Base-by-base conservation (phyloP, 208 protist genomes). In the Trypanosoma cruzi region DNA sequence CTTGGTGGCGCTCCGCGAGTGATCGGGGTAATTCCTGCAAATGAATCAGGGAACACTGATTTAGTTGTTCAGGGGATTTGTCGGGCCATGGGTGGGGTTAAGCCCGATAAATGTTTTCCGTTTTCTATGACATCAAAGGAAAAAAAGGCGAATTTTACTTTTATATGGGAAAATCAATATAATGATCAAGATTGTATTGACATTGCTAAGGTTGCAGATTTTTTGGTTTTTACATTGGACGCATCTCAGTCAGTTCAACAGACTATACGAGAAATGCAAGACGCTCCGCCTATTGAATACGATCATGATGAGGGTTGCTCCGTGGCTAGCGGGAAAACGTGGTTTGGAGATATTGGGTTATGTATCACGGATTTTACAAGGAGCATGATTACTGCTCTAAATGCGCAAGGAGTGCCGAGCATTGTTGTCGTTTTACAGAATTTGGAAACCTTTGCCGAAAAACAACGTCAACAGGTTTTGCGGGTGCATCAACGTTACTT, bases 311-410 rank as follows among this genome's bases (percentile, higher is more conserved):
- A 40, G 36, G 36, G 40, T 34, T 16, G 72, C 67, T 50, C 77
- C 8, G 64, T 75, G 26, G 85, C 77, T 0, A 89, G 80, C 46
- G 86, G 79, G 20, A 89, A 85, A 24, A 94, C 88, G 0, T 96
- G 90, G 88, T 94, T 88, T 75, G 89, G 83, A 52, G 88, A 96
- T 54, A 72, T 93, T 49, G 90, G 90, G 1, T 56, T 96, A 3
- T 96, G 90, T 64, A 93, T 96, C 64, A 96, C 90, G 0, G 88
- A 93, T 44, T 93, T 86, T 69, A 96, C 90, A 16, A 87, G 90
- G 50, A 82, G 90, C 18, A 60, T 96, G 13, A 81, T 96, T 42
- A 68, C 86, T 1, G 49, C 83, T 37, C 64, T 96, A 20, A 96
- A 96, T 68, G 72, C 81, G 14, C 90, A 96, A 64, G 88, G 90